phyloP scores from a whole-genome alignment of 1,139 yeast species.

The Trichomonascaceae sp. region DNA sequence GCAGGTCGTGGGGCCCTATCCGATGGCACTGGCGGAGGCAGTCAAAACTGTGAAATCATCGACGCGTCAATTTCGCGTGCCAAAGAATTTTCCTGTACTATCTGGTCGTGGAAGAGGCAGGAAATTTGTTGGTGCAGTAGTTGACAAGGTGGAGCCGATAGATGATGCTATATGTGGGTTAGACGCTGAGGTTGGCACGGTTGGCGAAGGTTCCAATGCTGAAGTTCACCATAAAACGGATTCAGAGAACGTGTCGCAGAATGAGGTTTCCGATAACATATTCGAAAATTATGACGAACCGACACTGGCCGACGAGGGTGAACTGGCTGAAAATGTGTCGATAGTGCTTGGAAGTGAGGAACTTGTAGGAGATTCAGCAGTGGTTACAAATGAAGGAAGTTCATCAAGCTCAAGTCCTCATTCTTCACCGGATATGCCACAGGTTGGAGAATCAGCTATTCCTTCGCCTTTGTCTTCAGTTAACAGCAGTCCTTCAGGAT shows the following conservation, averaged over 20 bases:
- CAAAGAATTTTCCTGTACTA: slow-evolving; percentile 14
- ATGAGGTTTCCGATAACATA: background rate
- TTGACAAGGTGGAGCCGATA: background rate
- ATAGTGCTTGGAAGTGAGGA: background rate
- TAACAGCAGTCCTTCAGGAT: background rate
- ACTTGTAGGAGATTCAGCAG: no score
- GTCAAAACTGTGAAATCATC: slow-evolving; percentile 8
- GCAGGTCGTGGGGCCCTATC: slow-evolving; percentile 11
- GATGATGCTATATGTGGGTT: slow-evolving; percentile 3
- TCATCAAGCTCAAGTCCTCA: background rate
- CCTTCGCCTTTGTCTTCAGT: background rate
- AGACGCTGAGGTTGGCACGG: background rate
- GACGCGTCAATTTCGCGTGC: slow-evolving; percentile 7
- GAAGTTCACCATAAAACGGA: background rate
- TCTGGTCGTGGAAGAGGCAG: slow-evolving; percentile 8
- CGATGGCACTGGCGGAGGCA: slow-evolving; percentile 12
- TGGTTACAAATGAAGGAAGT: background rate
- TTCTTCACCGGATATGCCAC: background rate
- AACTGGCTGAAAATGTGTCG: background rate
- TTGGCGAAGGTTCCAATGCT: background rate
- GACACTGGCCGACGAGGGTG: background rate
- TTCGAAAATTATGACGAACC: background rate
- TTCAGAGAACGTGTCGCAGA: background rate
- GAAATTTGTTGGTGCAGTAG: background rate
- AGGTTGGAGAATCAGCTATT: background rate